Percentiles rank a stretch among this genome's conserved stretches.
phyloP scores from a whole-genome alignment of 2,329 filamentous ascomycete genomes.

The Basipetospora chlamydospora region DNA sequence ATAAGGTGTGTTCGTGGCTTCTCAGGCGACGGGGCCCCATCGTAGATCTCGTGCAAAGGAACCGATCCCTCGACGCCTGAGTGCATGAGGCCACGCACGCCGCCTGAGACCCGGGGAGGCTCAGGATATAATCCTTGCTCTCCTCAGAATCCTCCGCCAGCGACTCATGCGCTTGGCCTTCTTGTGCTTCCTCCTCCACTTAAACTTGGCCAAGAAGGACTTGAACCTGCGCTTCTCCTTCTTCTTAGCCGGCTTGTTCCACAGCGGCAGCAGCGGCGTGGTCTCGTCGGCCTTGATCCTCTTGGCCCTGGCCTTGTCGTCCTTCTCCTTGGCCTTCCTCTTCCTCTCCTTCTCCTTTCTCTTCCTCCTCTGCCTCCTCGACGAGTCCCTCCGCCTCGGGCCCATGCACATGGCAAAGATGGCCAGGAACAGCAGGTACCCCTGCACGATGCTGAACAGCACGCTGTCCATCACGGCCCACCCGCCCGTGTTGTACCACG shows the following conservation, averaged over 20 bases:
- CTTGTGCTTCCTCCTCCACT: constrained; percentile 5
- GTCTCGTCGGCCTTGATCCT: too few species aligned
- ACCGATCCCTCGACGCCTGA: too few species aligned
- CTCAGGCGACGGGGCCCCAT: too few species aligned
- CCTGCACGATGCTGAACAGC: constrained; percentile 3
- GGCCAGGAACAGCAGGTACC: constrained; percentile 1
- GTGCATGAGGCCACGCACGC: too few species aligned
- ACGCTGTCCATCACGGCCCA: constrained; percentile 6
- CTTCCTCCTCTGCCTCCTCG: background rate
- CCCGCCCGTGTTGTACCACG: constrained; percentile 6
- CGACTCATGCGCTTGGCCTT: constrained; percentile 1
- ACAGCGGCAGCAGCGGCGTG: constrained; percentile 4
- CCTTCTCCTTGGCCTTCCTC: constrained; percentile 1
- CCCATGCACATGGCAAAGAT: constrained; percentile 6
- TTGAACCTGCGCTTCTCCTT: constrained; percentile 3
- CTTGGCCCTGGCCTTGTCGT: background rate
- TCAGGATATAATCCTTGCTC: too few species aligned
- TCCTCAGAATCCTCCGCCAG: constrained; percentile 3
- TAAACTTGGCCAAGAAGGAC: constrained; percentile 4
- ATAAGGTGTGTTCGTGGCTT: too few species aligned
- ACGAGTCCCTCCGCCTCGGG: background rate
- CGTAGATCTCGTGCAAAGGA: too few species aligned
- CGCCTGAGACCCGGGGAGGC: too few species aligned
- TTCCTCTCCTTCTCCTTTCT: constrained; percentile 1
- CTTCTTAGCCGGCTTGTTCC: constrained; percentile 2